phyloP scores from a whole-genome alignment of 2,329 filamentous ascomycete genomes.

The Nigrospora oryzae region DNA sequence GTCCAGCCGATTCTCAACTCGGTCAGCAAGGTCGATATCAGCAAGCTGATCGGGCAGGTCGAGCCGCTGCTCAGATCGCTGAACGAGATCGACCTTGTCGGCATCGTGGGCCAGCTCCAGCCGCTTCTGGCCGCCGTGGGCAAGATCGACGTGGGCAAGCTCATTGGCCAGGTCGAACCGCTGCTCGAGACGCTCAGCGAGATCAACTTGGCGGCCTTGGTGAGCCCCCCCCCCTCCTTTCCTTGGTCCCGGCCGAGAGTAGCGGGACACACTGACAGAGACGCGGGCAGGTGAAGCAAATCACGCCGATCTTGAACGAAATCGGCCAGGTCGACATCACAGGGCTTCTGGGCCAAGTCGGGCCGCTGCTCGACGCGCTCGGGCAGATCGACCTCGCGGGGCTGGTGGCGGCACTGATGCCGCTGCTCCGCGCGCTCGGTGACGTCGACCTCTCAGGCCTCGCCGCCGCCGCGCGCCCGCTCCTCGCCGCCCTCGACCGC shows the following conservation, averaged over 20 bases:
- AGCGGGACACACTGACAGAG: too few relatives aligned
- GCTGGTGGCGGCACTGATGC: too few relatives aligned
- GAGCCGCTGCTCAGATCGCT: slow-evolving; percentile 9
- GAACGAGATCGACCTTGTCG: slow-evolving; percentile 21
- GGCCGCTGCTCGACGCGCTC: slow-evolving; percentile 26
- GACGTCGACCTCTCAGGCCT: slow-evolving; percentile 25
- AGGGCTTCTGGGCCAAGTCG: slow-evolving; percentile 23
- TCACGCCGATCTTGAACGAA: slow-evolving; percentile 22
- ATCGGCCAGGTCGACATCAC: slow-evolving; percentile 26
- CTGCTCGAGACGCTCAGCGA: slow-evolving; percentile 16
- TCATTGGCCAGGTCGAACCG: slow-evolving; percentile 18
- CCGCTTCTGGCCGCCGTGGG: slow-evolving; percentile 18
- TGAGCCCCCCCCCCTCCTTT: slow-evolving; percentile 12
- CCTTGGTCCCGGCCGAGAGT: background rate
- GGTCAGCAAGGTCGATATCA: slow-evolving; percentile 23
- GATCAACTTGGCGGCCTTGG: slow-evolving; percentile 22
- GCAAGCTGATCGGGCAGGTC: slow-evolving; percentile 17
- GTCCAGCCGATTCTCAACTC: slow-evolving; percentile 17
- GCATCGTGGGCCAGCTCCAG: slow-evolving; percentile 22
- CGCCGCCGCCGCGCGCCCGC: slow-evolving; percentile 23
- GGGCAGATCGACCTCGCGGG: slow-evolving; percentile 25
- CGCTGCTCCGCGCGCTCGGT: slow-evolving; percentile 24
- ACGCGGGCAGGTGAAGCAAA: slow-evolving; percentile 15
- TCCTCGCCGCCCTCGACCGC: slow-evolving; percentile 24
- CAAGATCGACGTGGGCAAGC: slow-evolving; percentile 13